These are phyloP conservation scores for Sideroxylon spinosum DNA, from an alignment of 179 eudicot species.

Conservation along the genomic window DNA sequence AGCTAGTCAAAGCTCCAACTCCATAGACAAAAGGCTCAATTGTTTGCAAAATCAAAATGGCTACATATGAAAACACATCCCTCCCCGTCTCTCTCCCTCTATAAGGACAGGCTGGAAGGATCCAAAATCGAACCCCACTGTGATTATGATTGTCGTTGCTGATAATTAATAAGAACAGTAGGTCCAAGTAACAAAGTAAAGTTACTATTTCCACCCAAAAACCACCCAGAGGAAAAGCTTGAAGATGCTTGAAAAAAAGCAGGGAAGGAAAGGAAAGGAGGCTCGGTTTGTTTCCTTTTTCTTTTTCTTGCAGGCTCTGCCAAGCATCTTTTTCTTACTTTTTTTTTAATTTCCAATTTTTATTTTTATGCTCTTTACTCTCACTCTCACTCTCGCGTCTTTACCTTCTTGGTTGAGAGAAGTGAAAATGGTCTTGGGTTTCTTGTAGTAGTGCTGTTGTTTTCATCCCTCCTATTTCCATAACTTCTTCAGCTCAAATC, in stretches of 20 bases:
- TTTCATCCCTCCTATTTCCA: conserved; percentile 25
- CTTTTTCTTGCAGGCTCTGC: conserved; percentile 42
- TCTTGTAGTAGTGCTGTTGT: conserved; percentile 28
- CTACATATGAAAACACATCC: conserved; percentile 17
- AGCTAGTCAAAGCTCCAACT: conserved; percentile 30
- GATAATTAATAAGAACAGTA: not conserved
- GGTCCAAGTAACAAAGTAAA: not conserved
- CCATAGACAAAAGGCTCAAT: conserved; percentile 20
- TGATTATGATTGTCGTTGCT: conserved; percentile 18
- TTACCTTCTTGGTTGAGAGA: conserved; percentile 12
- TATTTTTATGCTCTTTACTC: conserved; percentile 34
- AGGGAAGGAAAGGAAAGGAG: conserved; percentile 13
- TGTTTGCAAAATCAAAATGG: conserved; percentile 16
- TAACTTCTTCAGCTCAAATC: conserved; percentile 22
- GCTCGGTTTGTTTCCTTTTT: conserved; percentile 24
- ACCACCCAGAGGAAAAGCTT: not conserved
- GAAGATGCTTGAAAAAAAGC: conserved; percentile 26
- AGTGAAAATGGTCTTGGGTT: not conserved
- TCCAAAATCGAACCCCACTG: conserved; percentile 60
- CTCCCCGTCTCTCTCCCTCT: not conserved
- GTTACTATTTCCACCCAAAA: not conserved
- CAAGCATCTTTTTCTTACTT: conserved; percentile 44
- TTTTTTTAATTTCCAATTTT: no score
- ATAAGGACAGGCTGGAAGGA: conserved; percentile 76
- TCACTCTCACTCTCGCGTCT: conserved; percentile 24